Percentiles rank a stretch among this genome's conserved stretches.
phyloP scores from a whole-genome alignment of 305 asterid species.

The Fraxinus paxiana region DNA sequence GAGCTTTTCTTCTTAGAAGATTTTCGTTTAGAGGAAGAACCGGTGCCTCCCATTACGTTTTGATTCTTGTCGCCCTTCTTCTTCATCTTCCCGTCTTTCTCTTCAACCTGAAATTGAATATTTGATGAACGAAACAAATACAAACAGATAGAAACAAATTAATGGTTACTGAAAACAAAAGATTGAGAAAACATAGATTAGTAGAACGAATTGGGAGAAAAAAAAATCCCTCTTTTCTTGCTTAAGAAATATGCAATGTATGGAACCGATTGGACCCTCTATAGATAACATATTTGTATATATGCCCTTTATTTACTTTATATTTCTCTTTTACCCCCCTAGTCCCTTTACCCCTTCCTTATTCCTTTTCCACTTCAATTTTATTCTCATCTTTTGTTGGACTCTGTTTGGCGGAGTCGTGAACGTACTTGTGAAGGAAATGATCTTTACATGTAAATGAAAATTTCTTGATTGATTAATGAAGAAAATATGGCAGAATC shows the following conservation, averaged over 20 bases:
- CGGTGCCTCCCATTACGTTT: conserved; percentile 39
- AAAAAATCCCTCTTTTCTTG: neutral
- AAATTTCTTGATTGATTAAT: neutral
- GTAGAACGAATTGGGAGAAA: neutral
- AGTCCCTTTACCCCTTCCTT: neutral
- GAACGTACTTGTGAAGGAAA: neutral
- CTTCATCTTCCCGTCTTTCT: conserved; percentile 17
- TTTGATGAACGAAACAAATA: neutral
- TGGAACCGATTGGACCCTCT: neutral
- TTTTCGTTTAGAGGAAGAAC: conserved; percentile 54
- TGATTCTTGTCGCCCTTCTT: conserved; percentile 2
- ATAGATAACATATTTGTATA: neutral
- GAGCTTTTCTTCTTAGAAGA: conserved; percentile 52
- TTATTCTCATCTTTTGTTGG: neutral
- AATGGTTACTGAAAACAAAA: neutral
- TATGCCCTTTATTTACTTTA: neutral
- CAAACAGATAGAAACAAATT: neutral
- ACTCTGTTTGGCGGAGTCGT: neutral
- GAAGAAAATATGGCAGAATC: neutral
- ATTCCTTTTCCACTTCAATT: neutral
- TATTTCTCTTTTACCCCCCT: neutral
- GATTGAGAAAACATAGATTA: conserved; percentile 6
- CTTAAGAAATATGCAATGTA: neutral
- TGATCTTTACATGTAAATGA: no score
- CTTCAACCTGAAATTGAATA: conserved; percentile 29